phyloP scores from a whole-genome alignment of 2,329 filamentous ascomycete species.

The Volutella citrinella region DNA sequence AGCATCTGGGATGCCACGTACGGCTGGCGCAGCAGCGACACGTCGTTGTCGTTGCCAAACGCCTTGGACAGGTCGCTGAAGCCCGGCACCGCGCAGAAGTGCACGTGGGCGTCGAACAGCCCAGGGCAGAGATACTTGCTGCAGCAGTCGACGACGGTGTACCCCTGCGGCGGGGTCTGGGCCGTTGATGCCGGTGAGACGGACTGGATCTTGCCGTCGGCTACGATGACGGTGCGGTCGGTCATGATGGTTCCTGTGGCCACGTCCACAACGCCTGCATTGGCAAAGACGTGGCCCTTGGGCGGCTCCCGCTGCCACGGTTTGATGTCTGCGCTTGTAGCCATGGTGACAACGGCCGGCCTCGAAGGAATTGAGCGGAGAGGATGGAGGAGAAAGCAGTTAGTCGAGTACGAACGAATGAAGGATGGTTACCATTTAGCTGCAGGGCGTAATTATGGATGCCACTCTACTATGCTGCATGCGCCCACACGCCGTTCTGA shows the following conservation, averaged over 20 bases:
- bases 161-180: neutral
- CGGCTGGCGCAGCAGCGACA: slow-evolving; percentile 43
- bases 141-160: slow-evolving; percentile 16
- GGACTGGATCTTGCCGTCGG: neutral
- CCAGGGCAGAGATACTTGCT: slow-evolving; percentile 31
- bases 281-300: neutral
- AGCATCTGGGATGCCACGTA: slow-evolving; percentile 50
- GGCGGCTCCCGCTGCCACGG: neutral
- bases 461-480: too few species aligned
- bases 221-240: neutral
- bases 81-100: slow-evolving; percentile 29
- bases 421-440: too few species aligned
- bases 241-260: neutral
- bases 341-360: too few species aligned
- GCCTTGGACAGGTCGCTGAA: slow-evolving; percentile 22
- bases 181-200: neutral
- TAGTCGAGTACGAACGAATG: too few species aligned
- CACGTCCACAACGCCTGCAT: neutral
- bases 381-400: too few species aligned
- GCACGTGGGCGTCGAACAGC: slow-evolving; percentile 33
- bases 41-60: slow-evolving; percentile 28
- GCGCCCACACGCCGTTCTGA: too few species aligned
- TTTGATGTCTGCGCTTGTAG: neutral
- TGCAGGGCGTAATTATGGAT: too few species aligned
- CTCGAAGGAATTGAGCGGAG: too few species aligned